These are phyloP conservation scores for Aureobasidium namibiae DNA, from an alignment of 2,329 filamentous ascomycete species.

Conservation along the genomic window DNA sequence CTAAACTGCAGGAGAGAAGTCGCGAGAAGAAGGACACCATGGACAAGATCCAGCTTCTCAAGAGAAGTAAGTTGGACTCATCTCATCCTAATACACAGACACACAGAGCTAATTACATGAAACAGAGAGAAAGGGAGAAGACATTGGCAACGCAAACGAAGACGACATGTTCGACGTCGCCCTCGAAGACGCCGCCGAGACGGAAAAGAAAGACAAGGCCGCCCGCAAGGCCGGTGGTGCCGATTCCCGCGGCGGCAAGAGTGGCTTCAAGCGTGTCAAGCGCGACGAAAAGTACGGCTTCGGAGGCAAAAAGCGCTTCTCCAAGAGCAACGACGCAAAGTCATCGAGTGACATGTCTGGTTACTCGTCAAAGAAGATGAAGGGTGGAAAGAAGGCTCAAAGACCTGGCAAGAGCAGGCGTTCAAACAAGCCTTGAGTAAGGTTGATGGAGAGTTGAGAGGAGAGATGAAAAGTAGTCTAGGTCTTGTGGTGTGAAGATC, in stretches of 20 bases:
- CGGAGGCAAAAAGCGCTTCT: slow-evolving; percentile 86
- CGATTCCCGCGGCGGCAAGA: slow-evolving; percentile 28
- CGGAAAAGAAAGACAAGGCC: slow-evolving; percentile 36
- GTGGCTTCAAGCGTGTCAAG: slow-evolving; percentile 70
- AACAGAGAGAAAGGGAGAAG: slow-evolving; percentile 72
- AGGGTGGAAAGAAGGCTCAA: slow-evolving; percentile 39
- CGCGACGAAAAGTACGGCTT: slow-evolving; percentile 93
- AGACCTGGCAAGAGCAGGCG: slow-evolving; percentile 32
- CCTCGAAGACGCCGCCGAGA: slow-evolving; percentile 59
- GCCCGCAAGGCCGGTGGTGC: slow-evolving; percentile 33
- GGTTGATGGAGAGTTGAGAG: background rate
- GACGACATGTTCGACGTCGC: slow-evolving; percentile 87
- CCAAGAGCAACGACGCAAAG: slow-evolving; percentile 81
- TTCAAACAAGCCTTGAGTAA: slow-evolving; percentile 15
- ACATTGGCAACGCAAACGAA: slow-evolving; percentile 60
- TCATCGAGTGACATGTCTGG: slow-evolving; percentile 73
- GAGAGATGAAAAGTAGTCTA: background rate
- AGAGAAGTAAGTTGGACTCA: slow-evolving; percentile 67
- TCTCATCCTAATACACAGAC: slow-evolving; percentile 16
- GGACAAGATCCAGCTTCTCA: slow-evolving; percentile 90
- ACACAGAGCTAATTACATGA: slow-evolving; percentile 10
- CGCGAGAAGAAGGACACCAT: slow-evolving; percentile 89
- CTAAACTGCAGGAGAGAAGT: slow-evolving; percentile 86
- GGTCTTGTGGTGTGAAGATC: background rate
- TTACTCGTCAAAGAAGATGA: slow-evolving; percentile 83